These are phyloP conservation scores for Aspergillus wentii DNA, from an alignment of 495 filamentous ascomycete species.

Conservation along the genomic window DNA sequence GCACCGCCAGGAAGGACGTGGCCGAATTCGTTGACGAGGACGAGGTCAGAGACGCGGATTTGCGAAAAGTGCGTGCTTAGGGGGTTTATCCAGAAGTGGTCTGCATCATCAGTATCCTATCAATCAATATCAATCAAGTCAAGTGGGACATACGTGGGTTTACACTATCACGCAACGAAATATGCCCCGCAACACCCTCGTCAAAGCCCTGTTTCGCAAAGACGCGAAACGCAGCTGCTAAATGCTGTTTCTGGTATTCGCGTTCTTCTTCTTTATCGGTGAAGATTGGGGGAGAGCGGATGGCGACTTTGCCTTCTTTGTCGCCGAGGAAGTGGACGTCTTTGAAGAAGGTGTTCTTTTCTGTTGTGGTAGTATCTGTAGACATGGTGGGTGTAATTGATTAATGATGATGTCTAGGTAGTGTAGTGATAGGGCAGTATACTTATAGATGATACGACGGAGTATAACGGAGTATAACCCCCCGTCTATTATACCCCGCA, in stretches of 20 bases:
- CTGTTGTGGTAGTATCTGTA: too few species aligned
- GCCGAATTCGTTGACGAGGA: conserved; percentile 45
- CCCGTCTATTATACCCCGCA: too few species aligned
- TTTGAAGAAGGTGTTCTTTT: too few species aligned
- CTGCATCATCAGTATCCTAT: conserved; percentile 52
- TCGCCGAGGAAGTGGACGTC: too few species aligned
- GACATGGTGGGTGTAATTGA: too few species aligned
- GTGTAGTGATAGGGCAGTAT: too few species aligned
- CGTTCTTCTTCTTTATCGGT: conserved; percentile 55
- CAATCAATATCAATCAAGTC: conserved; percentile 29
- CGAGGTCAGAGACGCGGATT: conserved; percentile 46
- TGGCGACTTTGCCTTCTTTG: conserved; percentile 38
- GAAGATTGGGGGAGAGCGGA: conserved; percentile 55
- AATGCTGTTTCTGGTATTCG: conserved; percentile 64
- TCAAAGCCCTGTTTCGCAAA: conserved; percentile 67
- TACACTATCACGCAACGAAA: conserved; percentile 41
- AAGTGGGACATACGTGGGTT: not conserved
- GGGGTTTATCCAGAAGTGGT: conserved; percentile 66
- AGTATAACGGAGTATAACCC: too few species aligned
- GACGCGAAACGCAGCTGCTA: conserved; percentile 67
- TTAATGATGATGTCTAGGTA: too few species aligned
- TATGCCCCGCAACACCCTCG: conserved; percentile 66
- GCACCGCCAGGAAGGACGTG: conserved; percentile 50
- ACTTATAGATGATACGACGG: too few species aligned
- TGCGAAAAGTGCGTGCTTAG: conserved; percentile 55